Base-by-base conservation (phyloP, 2,329 filamentous ascomycete species). In the Fusarium staphyleae region DNA sequence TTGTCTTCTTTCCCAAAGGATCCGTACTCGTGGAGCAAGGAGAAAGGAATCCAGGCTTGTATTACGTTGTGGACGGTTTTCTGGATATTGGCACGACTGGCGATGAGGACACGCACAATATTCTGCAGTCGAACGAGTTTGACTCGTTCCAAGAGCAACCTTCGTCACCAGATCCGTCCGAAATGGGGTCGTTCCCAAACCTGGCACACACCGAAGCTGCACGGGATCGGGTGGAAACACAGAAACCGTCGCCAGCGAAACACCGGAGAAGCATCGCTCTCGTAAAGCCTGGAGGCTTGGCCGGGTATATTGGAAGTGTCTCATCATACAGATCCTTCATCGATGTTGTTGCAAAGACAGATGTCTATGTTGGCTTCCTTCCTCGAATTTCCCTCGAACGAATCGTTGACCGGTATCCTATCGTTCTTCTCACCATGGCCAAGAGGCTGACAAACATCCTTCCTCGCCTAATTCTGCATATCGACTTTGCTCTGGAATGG, bases 401-500 rank as follows among this genome's bases (percentile, higher is more conserved):
- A 60, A 95, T 99, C 39, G 91, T 96, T 1, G 95, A 99, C 62
- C 87, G 86, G 62, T 95, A 97, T 69, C 95, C 95, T 0, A 90
- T 96, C 33, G 89, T 98, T 3, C 78, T 99, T 9, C 78, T 99
- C 37, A 99, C 96, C 0, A 93, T 99, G 88, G 95, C 95, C 1
- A 99, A 99, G 75, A 83, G 95, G 40, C 78, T 99, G 53, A 98
- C 96, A 0, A 93, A 87, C 57, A 84, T 99, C 5, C 78, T 99
- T 4, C 95, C 96, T 1, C 87, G 91, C 12, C 78, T 99, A 46
- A 93, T 99, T 57, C 80, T 97, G 13, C 95, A 99, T 68, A 98
- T 99, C 60, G 95, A 99, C 73, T 99, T 99, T 75, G 95, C 95
- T 4, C 80, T 99, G 14, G 96, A 99, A 77, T 99, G 96, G 95